phyloP scores from a whole-genome alignment of 768 basidiomycete genomes.

The Tricholoma furcatifolium region DNA sequence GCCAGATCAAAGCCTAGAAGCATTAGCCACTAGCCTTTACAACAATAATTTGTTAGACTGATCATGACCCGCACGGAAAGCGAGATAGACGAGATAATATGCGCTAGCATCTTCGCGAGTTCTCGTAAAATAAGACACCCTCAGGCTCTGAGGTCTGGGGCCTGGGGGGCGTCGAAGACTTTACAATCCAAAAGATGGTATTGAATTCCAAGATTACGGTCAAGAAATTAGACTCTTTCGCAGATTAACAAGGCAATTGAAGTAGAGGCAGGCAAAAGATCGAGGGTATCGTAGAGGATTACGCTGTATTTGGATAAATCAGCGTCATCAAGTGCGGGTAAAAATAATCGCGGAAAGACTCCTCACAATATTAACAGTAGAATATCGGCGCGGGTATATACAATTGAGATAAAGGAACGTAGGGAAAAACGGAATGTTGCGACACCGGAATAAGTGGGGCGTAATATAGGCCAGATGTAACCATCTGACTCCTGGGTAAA shows the following conservation, averaged over 20 bases:
- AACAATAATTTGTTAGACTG: too few relatives aligned
- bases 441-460: slow-evolving; percentile 1
- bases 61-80: too few relatives aligned
- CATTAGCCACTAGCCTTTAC: too few relatives aligned
- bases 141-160: too few relatives aligned
- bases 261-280: background rate
- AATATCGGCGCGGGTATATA: slow-evolving; percentile 11
- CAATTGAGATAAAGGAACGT: slow-evolving; percentile 2
- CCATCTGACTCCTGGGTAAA: slow-evolving; percentile 11
- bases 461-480: slow-evolving; percentile 4
- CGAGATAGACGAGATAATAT: too few relatives aligned
- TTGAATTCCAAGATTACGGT: background rate
- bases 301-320: background rate
- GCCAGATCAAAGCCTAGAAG: too few relatives aligned
- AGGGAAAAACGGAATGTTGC: background rate
- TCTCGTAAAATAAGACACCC: too few relatives aligned
- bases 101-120: too few relatives aligned
- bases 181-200: too few relatives aligned
- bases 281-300: slow-evolving; percentile 3
- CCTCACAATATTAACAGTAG: slow-evolving; percentile 8
- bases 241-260: background rate
- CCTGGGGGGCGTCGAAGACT: too few relatives aligned
- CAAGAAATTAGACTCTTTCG: background rate
- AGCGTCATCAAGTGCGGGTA: background rate
- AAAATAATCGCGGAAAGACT: background rate